Evolutionary conservation across 768 basidiomycete genomes (phyloP).

Genomic region (Xerocomus potaroensis): DNA sequence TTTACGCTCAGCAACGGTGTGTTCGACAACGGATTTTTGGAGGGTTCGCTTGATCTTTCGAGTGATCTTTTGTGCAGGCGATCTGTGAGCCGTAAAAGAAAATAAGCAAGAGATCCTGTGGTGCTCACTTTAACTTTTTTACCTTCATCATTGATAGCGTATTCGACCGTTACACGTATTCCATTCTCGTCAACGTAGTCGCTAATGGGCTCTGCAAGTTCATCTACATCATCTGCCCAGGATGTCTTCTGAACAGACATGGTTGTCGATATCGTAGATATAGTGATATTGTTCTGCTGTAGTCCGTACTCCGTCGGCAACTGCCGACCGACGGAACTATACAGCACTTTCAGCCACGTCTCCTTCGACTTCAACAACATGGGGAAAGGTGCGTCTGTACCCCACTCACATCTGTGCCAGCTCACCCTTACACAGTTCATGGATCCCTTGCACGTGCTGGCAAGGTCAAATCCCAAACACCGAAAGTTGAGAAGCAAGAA

Average conservation of each 20-base stretch:
- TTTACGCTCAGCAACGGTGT: conserved; percentile 89
- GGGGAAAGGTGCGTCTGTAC: conserved; percentile 64
- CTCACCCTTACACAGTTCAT: conserved; percentile 73
- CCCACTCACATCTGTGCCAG: background rate
- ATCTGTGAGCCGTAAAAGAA: background rate
- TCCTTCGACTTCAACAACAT: conserved; percentile 53
- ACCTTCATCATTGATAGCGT: conserved; percentile 83
- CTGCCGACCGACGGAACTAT: conserved; percentile 39
- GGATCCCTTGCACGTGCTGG: conserved; percentile 98
- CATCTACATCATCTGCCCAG: conserved; percentile 88
- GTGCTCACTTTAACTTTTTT: conserved; percentile 83
- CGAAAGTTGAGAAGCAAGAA: conserved; percentile 97
- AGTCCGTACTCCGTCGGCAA: background rate
- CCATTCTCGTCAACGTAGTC: conserved; percentile 85
- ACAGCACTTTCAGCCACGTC: conserved; percentile 35
- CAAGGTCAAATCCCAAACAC: conserved; percentile 97
- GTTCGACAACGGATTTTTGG: conserved; percentile 91
- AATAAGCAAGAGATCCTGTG: background rate
- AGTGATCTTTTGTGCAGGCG: conserved; percentile 58
- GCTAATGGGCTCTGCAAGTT: conserved; percentile 54
- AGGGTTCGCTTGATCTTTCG: conserved; percentile 81
- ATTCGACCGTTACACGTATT: conserved; percentile 79
- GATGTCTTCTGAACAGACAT: conserved; percentile 54
- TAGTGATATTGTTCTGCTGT: too few relatives aligned
- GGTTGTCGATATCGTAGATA: conserved; percentile 6